Evolutionary conservation across 129 eudicot species (phyloP), one percentile per base, ranked within the genome.

Genomic region (Escallonia herrerae): DNA sequence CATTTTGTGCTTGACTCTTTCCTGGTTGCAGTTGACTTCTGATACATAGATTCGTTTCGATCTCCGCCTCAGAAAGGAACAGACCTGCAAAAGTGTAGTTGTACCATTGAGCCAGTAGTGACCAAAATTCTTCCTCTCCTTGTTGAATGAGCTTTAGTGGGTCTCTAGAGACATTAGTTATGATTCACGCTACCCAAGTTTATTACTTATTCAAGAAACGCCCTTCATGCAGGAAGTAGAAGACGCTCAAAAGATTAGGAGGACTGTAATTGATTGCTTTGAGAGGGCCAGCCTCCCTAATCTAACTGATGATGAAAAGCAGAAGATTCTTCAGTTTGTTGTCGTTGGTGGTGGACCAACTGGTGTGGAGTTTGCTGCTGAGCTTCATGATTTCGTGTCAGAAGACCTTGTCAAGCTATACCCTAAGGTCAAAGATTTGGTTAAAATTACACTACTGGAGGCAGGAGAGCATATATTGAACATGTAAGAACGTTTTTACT

Each of bases 301-400:
- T 73, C 69, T 90, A 49, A 86, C 75, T 66, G 88, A 90, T 60
- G 97, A 90, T 60, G 97, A 90, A 81, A 86, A 85, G 71, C 76
- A 70, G 66, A 74, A 76, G 64, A 66, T 81, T 59, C 97, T 90
- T 75, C 86, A 83, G 71, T 90, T 90, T 81, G 97, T 90, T 60
- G 72, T 90, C 65, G 97, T 90, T 64, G 97, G 97, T 69, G 97
- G 97, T 39, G 97, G 97, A 37, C 97, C 97, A 54, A 86, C 95
- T 6, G 97, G 97, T 62, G 97, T 90, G 40, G 97, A 90, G 82
- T 90, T 90, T 79, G 95, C 97, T 7, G 97, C 97, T 22, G 95
- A 86, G 69, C 95, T 90, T 72, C 97, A 90, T 71, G 97, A 90
- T 75, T 90, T 76, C 68, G 80, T 90, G 69, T 83, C 82, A 14